Base-by-base conservation (phyloP, 805 yeast species). In the Hanseniaspora thailandica region DNA sequence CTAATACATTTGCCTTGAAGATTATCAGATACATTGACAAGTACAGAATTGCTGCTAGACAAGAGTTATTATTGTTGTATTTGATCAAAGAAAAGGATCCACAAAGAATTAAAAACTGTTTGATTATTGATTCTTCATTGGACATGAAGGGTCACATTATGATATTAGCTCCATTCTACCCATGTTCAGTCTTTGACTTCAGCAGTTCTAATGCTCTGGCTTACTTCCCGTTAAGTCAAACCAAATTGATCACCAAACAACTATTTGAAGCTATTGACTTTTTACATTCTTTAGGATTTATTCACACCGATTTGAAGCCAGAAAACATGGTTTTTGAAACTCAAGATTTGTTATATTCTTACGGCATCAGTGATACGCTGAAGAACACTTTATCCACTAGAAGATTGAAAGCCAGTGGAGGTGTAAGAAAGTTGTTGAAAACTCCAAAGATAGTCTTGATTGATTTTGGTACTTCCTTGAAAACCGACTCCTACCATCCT, bases 381-480 rank as follows among this genome's bases (percentile, higher is more conserved):
- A 52, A 60, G 1, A 52, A 59, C 20, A 55, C 58, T 6, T 47
- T 67, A 54, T 60, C 64, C 7, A 58, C 58, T 28, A 62, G 70
- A 52, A 57, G 70, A 25, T 58, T 58, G 47, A 55, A 57, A 13
- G 70, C 69, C 5, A 59, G 65, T 46, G 31, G 20, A 4, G 66
- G 65, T 34, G 69, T 69, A 41, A 58, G 68, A 31, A 66, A 62
- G 55, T 55, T 66, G 13, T 74, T 93, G 57, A 76, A 74, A 46
- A 81, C 85, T 63, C 95, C 97, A 1, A 75, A 79, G 57, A 86
- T 93, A 52, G 88, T 86, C 64, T 77, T 90, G 26, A 93, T 93
- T 56, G 99, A 93, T 69, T 93, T 93, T 67, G 99, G 99, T n/a
- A 81, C 93, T 38, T 96, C 98, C 0, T 81, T 94, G 4, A 93